Evolutionary conservation across 2,329 filamentous ascomycete genomes (phyloP).

Genomic region (Cercospora janseana): DNA sequence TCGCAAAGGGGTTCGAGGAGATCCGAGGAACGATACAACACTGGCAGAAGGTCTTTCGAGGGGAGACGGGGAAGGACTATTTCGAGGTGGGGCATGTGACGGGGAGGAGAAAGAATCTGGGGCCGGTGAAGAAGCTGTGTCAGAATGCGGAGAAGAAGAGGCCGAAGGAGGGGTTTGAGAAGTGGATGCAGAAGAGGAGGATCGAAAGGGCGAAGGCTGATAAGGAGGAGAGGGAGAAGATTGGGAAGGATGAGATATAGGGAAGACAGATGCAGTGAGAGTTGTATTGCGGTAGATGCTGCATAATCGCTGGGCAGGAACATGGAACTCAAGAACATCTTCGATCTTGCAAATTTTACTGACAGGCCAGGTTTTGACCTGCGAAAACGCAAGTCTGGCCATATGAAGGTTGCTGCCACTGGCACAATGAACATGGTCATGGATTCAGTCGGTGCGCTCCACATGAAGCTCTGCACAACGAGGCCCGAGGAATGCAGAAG

Average conservation of each 20-base stretch:
- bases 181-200: slow-evolving; percentile 20
- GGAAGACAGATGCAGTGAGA: not conserved
- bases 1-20: slow-evolving; percentile 60
- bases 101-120: slow-evolving; percentile 59
- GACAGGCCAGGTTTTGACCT: too few species aligned
- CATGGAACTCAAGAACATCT: too few species aligned
- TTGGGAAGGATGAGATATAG: slow-evolving; percentile 14
- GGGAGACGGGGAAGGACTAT: slow-evolving; percentile 69
- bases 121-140: slow-evolving; percentile 43
- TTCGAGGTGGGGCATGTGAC: slow-evolving; percentile 73
- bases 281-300: too few species aligned
- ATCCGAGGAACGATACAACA: slow-evolving; percentile 68
- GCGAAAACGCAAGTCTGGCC: too few species aligned
- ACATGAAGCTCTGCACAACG: too few species aligned
- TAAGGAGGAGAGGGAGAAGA: slow-evolving; percentile 11
- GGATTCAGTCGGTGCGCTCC: too few species aligned
- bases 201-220: slow-evolving; percentile 12
- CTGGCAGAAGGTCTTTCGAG: slow-evolving; percentile 78
- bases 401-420: too few species aligned
- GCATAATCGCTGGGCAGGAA: not conserved
- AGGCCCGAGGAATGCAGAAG: too few species aligned
- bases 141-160: slow-evolving; percentile 65
- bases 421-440: too few species aligned
- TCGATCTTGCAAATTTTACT: too few species aligned
- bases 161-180: slow-evolving; percentile 45